Conservation (phyloP, 2,329 filamentous ascomycete genomes). For the Ascochyta rabiei region DNA sequence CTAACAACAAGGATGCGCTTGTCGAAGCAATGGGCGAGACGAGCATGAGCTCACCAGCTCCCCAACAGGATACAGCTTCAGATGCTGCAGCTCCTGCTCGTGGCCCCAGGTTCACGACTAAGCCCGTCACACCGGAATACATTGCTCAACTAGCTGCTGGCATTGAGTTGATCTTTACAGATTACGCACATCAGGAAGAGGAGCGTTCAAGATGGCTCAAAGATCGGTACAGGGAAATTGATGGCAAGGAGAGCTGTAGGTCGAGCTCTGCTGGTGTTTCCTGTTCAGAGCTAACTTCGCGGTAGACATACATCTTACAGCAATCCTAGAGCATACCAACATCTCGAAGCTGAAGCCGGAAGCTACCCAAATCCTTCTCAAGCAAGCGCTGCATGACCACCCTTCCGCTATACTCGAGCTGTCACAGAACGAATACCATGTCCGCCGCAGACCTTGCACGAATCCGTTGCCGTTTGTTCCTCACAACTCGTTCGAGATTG, state of each 20-base stretch:
- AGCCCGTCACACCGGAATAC: conserved; percentile 33
- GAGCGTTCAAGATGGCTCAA: conserved; percentile 34
- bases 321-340: conserved; percentile 37
- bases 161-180: conserved; percentile 44
- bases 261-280: neutral
- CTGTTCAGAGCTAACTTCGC: neutral
- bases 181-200: conserved; percentile 44
- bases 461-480: conserved; percentile 41
- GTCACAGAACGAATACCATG: conserved; percentile 34
- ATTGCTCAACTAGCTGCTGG: conserved; percentile 39
- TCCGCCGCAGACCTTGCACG: conserved; percentile 38
- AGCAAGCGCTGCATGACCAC: conserved; percentile 32
- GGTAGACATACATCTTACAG: conserved; percentile 42
- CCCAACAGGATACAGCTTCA: conserved; percentile 14
- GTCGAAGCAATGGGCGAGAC: conserved; percentile 33
- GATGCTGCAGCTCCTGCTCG: conserved; percentile 15
- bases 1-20: conserved; percentile 29
- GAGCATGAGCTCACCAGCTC: conserved; percentile 28
- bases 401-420: conserved; percentile 30
- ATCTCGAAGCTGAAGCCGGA: conserved; percentile 41
- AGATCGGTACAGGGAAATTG: conserved; percentile 30
- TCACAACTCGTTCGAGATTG: conserved; percentile 28
- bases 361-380: conserved; percentile 37
- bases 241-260: conserved; percentile 36
- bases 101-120: conserved; percentile 29